Evolutionary conservation across 441 rosid genomes (phyloP).

Genomic region (Euphorbia celastroides): DNA sequence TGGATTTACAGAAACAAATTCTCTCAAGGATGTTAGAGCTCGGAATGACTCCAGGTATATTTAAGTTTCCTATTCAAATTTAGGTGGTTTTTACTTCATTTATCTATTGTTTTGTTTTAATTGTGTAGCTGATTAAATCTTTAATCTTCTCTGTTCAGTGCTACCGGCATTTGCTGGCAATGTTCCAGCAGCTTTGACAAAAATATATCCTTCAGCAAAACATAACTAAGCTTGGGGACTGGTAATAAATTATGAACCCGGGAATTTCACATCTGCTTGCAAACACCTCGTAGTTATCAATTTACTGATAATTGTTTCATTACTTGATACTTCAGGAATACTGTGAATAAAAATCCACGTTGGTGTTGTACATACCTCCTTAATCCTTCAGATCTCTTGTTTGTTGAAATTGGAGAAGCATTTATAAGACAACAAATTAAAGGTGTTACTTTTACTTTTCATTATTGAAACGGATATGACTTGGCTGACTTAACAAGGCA

Average conservation of each 20-base stretch:
- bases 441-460: conserved; percentile 42
- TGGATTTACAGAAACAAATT: conserved; percentile 77
- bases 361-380: conserved; percentile 99
- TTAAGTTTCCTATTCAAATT: conserved; percentile 15
- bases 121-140: conserved; percentile 6
- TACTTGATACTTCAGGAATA: conserved; percentile 57
- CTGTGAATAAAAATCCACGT: conserved; percentile 73
- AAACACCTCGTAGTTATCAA: background rate
- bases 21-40: conserved; percentile 78
- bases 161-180: conserved; percentile 98
- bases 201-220: conserved; percentile 73
- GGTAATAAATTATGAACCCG: conserved; percentile 36
- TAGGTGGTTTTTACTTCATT: background rate
- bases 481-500: conserved; percentile 90
- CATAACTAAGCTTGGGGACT: conserved; percentile 84
- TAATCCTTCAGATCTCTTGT: conserved; percentile 83
- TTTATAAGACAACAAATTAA: conserved; percentile 70
- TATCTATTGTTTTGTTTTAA: too few relatives aligned
- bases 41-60: conserved; percentile 95
- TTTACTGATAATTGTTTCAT: conserved; percentile 10
- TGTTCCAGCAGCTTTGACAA: conserved; percentile 86
- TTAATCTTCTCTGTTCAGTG: conserved; percentile 40
- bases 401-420: conserved; percentile 83
- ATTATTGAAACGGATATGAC: conserved; percentile 61
- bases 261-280: conserved; percentile 4